These are phyloP conservation scores for Ochromonas danica DNA, from an alignment of 108 stramenopile species.

Conservation along the genomic window DNA sequence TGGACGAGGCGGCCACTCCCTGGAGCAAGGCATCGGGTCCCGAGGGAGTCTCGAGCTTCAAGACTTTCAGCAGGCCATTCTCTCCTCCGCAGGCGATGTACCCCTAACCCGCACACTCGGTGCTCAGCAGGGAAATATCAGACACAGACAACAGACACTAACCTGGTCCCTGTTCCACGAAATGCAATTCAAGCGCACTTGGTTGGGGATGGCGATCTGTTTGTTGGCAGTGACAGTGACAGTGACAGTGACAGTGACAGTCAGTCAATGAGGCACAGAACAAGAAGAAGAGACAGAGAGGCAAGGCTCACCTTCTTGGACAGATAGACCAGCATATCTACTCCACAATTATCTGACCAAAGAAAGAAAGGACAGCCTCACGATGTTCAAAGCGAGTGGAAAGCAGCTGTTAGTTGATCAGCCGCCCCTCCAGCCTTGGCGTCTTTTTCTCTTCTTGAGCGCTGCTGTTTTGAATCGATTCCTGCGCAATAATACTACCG, in stretches of 20 bases:
- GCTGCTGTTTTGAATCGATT: no score
- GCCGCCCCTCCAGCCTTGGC: no score
- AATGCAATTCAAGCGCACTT: conserved; percentile 44
- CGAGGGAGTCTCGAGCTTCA: conserved; percentile 48
- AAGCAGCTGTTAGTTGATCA: no score
- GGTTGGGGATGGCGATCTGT: conserved; percentile 64
- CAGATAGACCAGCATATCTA: conserved; percentile 16
- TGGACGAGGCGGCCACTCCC: conserved; percentile 36
- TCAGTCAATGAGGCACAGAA: background rate
- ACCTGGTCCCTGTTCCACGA: conserved; percentile 60
- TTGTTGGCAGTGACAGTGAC: no score
- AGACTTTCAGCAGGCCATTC: conserved; percentile 59
- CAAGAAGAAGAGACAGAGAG: background rate
- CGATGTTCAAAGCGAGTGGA: no score
- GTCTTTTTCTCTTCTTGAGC: no score
- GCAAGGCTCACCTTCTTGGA: conserved; percentile 2
- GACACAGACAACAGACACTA: background rate
- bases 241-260: no score
- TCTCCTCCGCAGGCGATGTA: conserved; percentile 69
- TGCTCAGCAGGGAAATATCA: background rate
- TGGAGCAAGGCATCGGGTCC: conserved; percentile 32
- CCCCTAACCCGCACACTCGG: no score
- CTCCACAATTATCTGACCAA: no score
- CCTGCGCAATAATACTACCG: no score
- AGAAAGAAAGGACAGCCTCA: no score